phyloP scores from a whole-genome alignment of 306 rosid genomes.

The Castanospermum australe region DNA sequence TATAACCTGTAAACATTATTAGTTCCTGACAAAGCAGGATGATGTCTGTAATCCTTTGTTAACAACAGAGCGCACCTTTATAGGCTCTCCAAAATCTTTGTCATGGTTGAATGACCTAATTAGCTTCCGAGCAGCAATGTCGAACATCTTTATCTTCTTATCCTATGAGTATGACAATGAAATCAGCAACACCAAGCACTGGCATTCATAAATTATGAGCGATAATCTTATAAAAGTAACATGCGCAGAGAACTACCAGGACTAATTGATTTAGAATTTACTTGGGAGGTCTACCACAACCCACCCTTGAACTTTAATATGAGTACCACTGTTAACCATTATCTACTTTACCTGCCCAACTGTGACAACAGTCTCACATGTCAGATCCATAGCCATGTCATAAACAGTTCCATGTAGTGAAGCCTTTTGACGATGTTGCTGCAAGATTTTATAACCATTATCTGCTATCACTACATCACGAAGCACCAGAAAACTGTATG shows the following conservation, averaged over 20 bases:
- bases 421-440: slow-evolving; percentile 56
- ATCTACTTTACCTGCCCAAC: slow-evolving; percentile 69
- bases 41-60: not conserved
- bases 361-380: slow-evolving; percentile 56
- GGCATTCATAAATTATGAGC: slow-evolving; percentile 9
- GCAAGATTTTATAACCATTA: slow-evolving; percentile 44
- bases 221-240: not conserved
- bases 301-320: slow-evolving; percentile 15
- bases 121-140: slow-evolving; percentile 56
- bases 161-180: slow-evolving; percentile 44
- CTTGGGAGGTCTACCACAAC: slow-evolving; percentile 19
- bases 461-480: slow-evolving; percentile 46
- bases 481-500: slow-evolving; percentile 58
- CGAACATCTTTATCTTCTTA: slow-evolving; percentile 69
- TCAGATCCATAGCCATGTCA: slow-evolving; percentile 72
- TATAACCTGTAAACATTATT: slow-evolving; percentile 49
- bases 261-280: slow-evolving; percentile 9
- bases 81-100: slow-evolving; percentile 67
- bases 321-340: slow-evolving; percentile 4
- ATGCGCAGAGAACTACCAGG: slow-evolving; percentile 6
- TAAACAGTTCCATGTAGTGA: slow-evolving; percentile 61
- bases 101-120: slow-evolving; percentile 57
- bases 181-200: slow-evolving; percentile 26
- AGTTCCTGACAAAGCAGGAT: slow-evolving; percentile 12
- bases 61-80: slow-evolving; percentile 59